Percentiles rank a stretch among this genome's conserved stretches.
phyloP scores from a whole-genome alignment of 2,329 filamentous ascomycete genomes.

The Calonectria hongkongensis region DNA sequence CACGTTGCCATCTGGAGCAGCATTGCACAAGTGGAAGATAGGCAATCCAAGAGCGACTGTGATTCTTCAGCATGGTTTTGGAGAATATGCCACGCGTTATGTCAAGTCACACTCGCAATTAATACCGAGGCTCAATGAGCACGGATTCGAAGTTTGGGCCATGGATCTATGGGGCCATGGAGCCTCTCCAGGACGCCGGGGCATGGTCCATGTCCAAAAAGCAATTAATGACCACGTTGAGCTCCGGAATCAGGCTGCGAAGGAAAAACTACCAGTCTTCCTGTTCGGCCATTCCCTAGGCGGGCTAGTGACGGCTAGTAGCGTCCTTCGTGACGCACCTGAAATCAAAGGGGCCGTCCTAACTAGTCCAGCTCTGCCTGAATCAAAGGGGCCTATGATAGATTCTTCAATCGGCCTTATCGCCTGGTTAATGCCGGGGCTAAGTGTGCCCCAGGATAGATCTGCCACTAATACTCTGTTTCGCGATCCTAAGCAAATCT shows the following conservation, averaged over 20 bases:
- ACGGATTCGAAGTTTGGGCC: neutral
- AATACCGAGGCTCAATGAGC: neutral
- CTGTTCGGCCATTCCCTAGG: neutral
- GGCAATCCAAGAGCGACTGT: neutral
- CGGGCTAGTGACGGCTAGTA: neutral
- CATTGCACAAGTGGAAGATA: neutral
- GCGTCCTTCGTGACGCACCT: neutral
- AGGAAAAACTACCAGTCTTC: neutral
- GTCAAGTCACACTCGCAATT: neutral
- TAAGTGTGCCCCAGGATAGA: neutral
- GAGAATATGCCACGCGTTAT: neutral
- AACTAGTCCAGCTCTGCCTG: conserved; percentile 1
- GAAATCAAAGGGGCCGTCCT: neutral
- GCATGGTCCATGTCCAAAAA: neutral
- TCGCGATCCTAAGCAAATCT: neutral
- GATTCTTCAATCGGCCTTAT: neutral
- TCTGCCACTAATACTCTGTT: neutral
- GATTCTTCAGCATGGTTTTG: neutral
- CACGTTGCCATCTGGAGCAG: neutral
- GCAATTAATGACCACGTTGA: neutral
- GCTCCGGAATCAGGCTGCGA: neutral
- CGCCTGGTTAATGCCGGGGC: neutral
- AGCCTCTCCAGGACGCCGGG: neutral
- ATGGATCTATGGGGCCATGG: conserved; percentile 5
- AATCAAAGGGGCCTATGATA: neutral